A percentile compares a stretch with the other conserved stretches of the same genome.
Conservation (phyloP, 2,329 filamentous ascomycete species). For the Mollisiaceae sp. region DNA sequence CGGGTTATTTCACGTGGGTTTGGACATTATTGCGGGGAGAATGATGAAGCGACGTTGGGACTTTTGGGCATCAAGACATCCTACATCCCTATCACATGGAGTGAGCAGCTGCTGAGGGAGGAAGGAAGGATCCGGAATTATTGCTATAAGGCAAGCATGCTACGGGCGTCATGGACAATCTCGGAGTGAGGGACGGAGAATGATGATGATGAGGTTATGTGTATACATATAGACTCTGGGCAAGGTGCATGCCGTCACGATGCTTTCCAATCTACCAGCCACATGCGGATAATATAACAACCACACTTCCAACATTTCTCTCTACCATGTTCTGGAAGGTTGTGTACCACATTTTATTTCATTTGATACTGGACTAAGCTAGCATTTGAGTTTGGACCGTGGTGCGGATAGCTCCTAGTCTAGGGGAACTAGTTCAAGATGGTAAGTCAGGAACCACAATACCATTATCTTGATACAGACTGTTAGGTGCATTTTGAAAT, state of each 20-base stretch:
- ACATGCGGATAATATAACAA: not conserved
- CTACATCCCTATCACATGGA: not conserved
- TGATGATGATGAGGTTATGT: not conserved
- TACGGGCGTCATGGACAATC: not conserved
- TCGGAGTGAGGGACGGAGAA: not conserved
- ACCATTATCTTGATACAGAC: not conserved
- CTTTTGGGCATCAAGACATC: not conserved
- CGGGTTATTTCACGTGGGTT: not conserved
- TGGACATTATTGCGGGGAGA: not conserved
- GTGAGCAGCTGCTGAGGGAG: not conserved
- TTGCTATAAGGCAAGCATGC: not conserved
- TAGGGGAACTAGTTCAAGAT: not conserved
- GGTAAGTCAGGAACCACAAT: not conserved
- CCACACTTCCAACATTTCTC: not conserved
- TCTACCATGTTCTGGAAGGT: not conserved
- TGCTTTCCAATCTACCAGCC: not conserved
- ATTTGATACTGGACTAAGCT: not conserved
- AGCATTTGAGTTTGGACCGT: not conserved
- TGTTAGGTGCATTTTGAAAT: not conserved
- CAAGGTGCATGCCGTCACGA: not conserved
- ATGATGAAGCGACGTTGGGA: not conserved
- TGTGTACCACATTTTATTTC: not conserved
- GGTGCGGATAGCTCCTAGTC: not conserved
- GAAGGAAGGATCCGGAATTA: not conserved
- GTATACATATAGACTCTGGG: not conserved